Conservation (phyloP, 2,329 filamentous ascomycete species). For the Microascus cirrosus region DNA sequence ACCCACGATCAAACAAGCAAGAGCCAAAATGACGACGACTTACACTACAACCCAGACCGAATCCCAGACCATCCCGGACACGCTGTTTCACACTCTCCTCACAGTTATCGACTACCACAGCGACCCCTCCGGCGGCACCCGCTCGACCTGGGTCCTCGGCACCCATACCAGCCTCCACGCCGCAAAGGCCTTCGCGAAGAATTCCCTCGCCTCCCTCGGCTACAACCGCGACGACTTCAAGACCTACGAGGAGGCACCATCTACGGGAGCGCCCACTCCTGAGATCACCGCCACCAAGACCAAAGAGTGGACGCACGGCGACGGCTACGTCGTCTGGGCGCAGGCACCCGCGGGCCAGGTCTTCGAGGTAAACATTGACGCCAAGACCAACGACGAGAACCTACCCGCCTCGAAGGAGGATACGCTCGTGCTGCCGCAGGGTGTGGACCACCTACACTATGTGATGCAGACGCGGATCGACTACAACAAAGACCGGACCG, state of each 20-base stretch:
- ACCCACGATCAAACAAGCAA: neutral
- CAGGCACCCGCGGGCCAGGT: slow-evolving; percentile 21
- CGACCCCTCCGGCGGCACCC: slow-evolving; percentile 15
- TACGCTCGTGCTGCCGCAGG: slow-evolving; percentile 13
- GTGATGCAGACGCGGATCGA: slow-evolving; percentile 29
- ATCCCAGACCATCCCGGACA: slow-evolving; percentile 12
- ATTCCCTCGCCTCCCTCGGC: slow-evolving; percentile 18
- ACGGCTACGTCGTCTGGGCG: slow-evolving; percentile 25
- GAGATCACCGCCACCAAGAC: neutral
- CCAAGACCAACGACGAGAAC: slow-evolving; percentile 22
- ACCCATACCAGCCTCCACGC: slow-evolving; percentile 22
- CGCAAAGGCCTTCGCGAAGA: slow-evolving; percentile 22
- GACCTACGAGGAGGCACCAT: slow-evolving; percentile 15
- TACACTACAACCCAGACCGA: neutral
- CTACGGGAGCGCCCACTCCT: neutral
- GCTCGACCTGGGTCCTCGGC: slow-evolving; percentile 22
- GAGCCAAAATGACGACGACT: neutral
- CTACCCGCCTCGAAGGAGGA: slow-evolving; percentile 11
- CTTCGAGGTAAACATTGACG: slow-evolving; percentile 24
- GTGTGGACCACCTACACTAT: slow-evolving; percentile 22
- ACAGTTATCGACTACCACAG: slow-evolving; percentile 17
- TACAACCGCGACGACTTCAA: slow-evolving; percentile 25
- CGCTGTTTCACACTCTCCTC: slow-evolving; percentile 24
- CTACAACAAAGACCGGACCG: slow-evolving; percentile 25
- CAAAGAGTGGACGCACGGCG: slow-evolving; percentile 22